These are phyloP conservation scores for Chlamydomonas applanata DNA, from an alignment of 139 green algal species.

Conservation along the genomic window DNA sequence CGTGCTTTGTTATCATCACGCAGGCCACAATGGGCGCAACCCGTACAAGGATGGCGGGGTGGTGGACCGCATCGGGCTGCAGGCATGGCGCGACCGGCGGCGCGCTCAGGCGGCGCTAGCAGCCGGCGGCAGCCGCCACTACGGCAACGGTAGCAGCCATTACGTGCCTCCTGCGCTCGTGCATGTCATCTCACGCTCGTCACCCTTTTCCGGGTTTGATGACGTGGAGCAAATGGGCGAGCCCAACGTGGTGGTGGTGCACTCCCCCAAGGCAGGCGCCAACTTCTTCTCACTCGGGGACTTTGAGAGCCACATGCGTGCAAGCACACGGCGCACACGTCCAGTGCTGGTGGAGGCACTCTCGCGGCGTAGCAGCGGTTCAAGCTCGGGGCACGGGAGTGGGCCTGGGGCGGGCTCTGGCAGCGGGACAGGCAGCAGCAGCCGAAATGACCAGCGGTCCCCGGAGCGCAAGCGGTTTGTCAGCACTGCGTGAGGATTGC, in stretches of 20 bases:
- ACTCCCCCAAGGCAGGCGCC: constrained; percentile 65
- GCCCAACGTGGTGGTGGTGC: constrained; percentile 53
- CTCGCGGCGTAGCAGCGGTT: neutral
- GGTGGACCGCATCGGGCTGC: constrained; percentile 72
- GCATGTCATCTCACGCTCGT: constrained; percentile 75
- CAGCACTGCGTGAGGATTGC: too few species aligned
- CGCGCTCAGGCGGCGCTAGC: constrained; percentile 17
- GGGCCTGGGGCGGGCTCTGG: neutral
- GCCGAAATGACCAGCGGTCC: too few species aligned
- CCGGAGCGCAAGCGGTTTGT: too few species aligned
- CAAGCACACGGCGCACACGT: neutral
- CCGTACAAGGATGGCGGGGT: constrained; percentile 83
- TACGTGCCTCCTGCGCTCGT: constrained; percentile 60
- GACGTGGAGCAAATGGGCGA: constrained; percentile 48
- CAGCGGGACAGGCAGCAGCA: constrained; percentile 5
- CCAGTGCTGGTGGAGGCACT: too few species aligned
- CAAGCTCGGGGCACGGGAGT: neutral
- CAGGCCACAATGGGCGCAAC: constrained; percentile 15
- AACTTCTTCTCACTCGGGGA: constrained; percentile 76
- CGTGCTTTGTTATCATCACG: neutral
- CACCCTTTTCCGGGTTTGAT: constrained; percentile 76
- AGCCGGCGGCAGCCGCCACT: neutral
- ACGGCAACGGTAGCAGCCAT: neutral
- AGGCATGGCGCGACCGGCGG: constrained; percentile 63
- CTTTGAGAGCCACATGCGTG: constrained; percentile 66